Evolutionary conservation across 208 protist genomes (phyloP).

Genomic region (Acanthamoeba lugdunensis): DNA sequence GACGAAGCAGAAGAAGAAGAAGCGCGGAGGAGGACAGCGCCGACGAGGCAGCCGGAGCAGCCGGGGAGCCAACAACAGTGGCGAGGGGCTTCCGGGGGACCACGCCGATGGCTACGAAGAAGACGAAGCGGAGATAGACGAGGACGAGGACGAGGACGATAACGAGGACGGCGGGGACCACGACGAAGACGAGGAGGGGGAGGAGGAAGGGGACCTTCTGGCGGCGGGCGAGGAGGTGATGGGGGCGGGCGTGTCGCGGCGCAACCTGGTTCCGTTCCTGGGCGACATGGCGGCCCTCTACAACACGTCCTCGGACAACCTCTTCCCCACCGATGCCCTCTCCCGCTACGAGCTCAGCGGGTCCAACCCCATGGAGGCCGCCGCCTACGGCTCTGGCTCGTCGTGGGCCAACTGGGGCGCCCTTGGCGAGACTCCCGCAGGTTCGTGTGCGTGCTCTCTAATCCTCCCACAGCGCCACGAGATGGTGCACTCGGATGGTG

Average conservation of each 20-base stretch:
- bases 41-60: too few relatives aligned
- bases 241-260: not conserved
- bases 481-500: too few relatives aligned
- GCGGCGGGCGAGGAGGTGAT: not conserved
- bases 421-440: not conserved
- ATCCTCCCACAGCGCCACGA: too few relatives aligned
- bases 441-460: not conserved
- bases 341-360: conserved; percentile 4
- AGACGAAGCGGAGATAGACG: not conserved
- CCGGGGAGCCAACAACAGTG: too few relatives aligned
- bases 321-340: conserved; percentile 45
- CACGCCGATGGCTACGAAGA: too few relatives aligned
- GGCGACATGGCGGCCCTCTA: conserved; percentile 32
- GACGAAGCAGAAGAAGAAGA: too few relatives aligned
- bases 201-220: not conserved
- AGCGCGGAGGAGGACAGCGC: too few relatives aligned
- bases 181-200: not conserved
- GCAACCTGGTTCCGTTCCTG: not conserved
- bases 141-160: not conserved
- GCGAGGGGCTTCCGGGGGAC: too few relatives aligned
- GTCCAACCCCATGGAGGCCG: not conserved
- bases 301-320: conserved; percentile 7
- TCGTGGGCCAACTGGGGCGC: conserved; percentile 59
- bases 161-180: not conserved
- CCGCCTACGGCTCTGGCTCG: not conserved